These are phyloP conservation scores for Ceriops tagal DNA, from an alignment of 345 rosid species.

Conservation along the genomic window DNA sequence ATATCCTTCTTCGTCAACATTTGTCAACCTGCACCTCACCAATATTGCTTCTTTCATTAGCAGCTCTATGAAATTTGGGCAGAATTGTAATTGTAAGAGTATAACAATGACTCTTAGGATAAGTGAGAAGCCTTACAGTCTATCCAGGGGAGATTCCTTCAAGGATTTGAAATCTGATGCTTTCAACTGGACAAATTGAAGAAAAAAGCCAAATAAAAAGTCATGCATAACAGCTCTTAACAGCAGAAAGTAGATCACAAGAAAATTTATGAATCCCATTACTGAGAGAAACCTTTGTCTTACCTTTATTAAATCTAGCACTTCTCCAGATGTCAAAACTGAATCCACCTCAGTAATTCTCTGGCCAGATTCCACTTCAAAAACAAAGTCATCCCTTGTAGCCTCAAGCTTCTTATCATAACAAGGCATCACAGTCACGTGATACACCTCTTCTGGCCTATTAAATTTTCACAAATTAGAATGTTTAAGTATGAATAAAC, in stretches of 20 bases:
- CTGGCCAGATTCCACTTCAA: constrained; percentile 42
- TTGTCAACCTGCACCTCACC: constrained; percentile 53
- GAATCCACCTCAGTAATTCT: constrained; percentile 79
- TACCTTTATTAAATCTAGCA: constrained; percentile 82
- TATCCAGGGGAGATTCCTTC: constrained; percentile 76
- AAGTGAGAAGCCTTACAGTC: constrained; percentile 40
- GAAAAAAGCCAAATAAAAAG: background rate
- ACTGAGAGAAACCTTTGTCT: constrained; percentile 11
- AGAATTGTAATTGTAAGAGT: background rate
- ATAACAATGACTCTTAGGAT: constrained; percentile 11
- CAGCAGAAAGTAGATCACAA: too few relatives aligned
- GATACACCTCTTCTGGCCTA: constrained; percentile 82
- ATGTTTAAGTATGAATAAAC: background rate
- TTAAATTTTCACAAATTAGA: constrained; percentile 18
- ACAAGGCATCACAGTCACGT: constrained; percentile 97
- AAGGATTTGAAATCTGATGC: constrained; percentile 54
- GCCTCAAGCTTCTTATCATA: constrained; percentile 99
- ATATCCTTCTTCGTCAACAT: constrained; percentile 65
- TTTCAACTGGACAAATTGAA: constrained; percentile 57
- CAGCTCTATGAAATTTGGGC: background rate
- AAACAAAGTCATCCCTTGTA: constrained; percentile 74
- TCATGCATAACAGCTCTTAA: too few relatives aligned
- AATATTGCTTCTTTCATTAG: background rate
- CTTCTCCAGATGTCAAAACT: constrained; percentile 90
- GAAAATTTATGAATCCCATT: too few relatives aligned